Base-by-base conservation (phyloP, 2,329 filamentous ascomycete species). In the Arthroderma sp. region DNA sequence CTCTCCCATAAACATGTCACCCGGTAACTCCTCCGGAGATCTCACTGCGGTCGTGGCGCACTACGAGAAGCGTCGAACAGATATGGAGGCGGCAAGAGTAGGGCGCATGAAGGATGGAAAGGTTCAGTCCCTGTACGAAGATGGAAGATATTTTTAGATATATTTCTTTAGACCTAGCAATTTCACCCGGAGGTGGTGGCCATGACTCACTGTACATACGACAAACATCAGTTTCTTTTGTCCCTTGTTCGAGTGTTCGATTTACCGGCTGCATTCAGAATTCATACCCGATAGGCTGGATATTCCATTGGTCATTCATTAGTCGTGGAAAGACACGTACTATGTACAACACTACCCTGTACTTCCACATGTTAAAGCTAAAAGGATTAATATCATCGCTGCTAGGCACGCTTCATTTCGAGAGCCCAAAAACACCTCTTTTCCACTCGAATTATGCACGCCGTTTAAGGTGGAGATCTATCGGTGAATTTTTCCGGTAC, bases 1-100 rank as follows among this genome's bases (percentile, higher is more conserved):
- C 55, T 81, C 81, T 1, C 82, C 82, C 15, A 83, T 76, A 70
- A 87, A 87, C 66, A 78, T 85, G 57, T 72, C 77, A 33, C 81
- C 84, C 44, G 84, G 84, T 55, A 79, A 80, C 61, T 72, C 73
- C 49, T 70, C 77, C 57, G 78, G 77, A 53, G 78, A 84, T 66
- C 73, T 87, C 63, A 79, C 79, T 66, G 68, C 76, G 55, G 74
- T 85, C 57, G 80, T 83, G 59, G 79, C 77, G 31, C 81, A 85
- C 71, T 86, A 84, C 68, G 73, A 82, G 69, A 77, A 78, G 65
- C 66, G 80, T 65, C 78, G 81, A 58, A 72, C 74, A 66, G 77
- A 80, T 59, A 75, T 76, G 59, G 80, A 85, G 60, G 78, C 78
- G 67, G 74, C 74, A 66, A 82, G 81, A 69, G 69, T 79, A 61